Percentiles rank a stretch among this genome's conserved stretches.
Evolutionary conservation across 208 protist genomes (phyloP).

Genomic region (Porcisia deanei): DNA sequence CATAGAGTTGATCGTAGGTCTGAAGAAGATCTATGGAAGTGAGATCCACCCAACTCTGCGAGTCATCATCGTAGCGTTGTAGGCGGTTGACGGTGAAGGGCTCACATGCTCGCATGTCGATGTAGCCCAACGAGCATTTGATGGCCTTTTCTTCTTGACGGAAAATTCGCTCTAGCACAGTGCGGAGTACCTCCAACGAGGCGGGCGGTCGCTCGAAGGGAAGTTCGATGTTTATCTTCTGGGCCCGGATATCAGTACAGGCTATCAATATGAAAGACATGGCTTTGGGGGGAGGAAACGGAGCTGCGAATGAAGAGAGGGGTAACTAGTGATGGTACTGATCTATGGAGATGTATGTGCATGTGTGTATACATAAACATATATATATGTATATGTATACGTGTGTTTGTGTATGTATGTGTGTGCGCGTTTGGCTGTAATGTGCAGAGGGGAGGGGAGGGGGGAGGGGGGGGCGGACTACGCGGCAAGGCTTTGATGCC

Average conservation of each 20-base stretch:
- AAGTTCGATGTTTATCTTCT: slow-evolving; percentile 83
- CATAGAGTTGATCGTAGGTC: slow-evolving; percentile 81
- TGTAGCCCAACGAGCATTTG: slow-evolving; percentile 39
- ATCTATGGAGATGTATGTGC: neutral
- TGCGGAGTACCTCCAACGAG: slow-evolving; percentile 51
- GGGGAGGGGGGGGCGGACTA: neutral
- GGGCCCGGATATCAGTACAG: slow-evolving; percentile 70
- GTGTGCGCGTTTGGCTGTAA: neutral
- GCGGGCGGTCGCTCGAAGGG: slow-evolving; percentile 55
- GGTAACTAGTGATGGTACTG: neutral
- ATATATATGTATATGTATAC: neutral
- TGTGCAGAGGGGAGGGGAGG: neutral
- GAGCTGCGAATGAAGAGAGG: neutral
- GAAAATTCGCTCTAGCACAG: slow-evolving; percentile 60
- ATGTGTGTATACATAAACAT: too few relatives aligned
- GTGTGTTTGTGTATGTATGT: neutral
- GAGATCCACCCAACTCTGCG: slow-evolving; percentile 62
- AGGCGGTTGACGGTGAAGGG: slow-evolving; percentile 74
- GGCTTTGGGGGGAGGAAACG: neutral
- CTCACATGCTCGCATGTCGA: slow-evolving; percentile 54
- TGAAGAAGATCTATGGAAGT: slow-evolving; percentile 38
- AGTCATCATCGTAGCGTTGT: slow-evolving; percentile 76
- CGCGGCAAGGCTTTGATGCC: too few relatives aligned
- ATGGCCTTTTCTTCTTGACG: slow-evolving; percentile 65
- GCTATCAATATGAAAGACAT: slow-evolving; percentile 64